Conservation (phyloP, 2,329 filamentous ascomycete genomes). For the Endocalyx cinctus region DNA sequence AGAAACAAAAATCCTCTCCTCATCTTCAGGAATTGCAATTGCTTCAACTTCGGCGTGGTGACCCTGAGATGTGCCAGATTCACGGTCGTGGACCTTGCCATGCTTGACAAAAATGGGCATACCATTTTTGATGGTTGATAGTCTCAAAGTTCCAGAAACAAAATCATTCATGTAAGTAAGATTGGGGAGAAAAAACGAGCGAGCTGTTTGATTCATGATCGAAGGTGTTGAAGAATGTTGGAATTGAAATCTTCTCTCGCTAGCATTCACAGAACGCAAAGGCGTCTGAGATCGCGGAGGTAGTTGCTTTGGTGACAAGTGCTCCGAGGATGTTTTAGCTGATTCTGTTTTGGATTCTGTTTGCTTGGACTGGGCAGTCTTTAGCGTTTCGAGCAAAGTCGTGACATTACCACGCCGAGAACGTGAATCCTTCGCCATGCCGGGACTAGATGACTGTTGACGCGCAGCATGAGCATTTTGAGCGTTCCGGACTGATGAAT, state of each 20-base stretch:
- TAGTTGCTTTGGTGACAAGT: constrained; percentile 9
- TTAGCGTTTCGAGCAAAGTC: constrained; percentile 26
- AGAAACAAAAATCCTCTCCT: constrained; percentile 55
- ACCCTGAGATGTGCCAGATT: constrained; percentile 28
- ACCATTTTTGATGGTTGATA: constrained; percentile 48
- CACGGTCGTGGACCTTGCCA: constrained; percentile 44
- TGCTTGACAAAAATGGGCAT: constrained; percentile 53
- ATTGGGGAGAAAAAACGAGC: constrained; percentile 51
- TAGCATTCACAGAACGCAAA: constrained; percentile 3
- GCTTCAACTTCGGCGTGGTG: constrained; percentile 47
- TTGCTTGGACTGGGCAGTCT: constrained; percentile 23
- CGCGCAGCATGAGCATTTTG: constrained; percentile 17
- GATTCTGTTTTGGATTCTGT: constrained; percentile 13
- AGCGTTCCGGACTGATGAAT: constrained; percentile 16
- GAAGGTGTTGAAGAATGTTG: too few relatives aligned
- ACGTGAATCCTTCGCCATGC: constrained; percentile 15
- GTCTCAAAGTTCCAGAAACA: constrained; percentile 49
- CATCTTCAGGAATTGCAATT: constrained; percentile 46
- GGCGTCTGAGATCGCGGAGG: not conserved
- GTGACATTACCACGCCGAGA: constrained; percentile 27
- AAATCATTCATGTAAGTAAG: constrained; percentile 54
- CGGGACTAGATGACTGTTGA: constrained; percentile 10
- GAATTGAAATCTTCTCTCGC: too few relatives aligned
- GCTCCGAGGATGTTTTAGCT: constrained; percentile 7
- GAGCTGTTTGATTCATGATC: constrained; percentile 37